A percentile compares a stretch with the other conserved stretches of the same genome.
Conservation (phyloP, 2,329 filamentous ascomycete genomes). For the Talaromyces sp. region DNA sequence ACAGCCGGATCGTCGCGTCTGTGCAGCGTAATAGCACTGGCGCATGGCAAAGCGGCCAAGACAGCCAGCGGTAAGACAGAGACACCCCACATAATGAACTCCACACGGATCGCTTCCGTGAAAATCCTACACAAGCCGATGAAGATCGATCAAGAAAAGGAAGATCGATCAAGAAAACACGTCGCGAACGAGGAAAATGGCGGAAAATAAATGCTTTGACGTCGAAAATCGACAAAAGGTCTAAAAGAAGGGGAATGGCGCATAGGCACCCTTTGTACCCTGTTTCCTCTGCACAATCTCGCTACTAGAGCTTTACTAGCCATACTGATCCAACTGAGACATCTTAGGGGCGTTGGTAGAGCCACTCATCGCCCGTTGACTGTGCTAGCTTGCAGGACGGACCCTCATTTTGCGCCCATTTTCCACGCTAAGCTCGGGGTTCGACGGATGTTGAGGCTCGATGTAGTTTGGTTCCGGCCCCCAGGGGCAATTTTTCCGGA, state of each 20-base stretch:
- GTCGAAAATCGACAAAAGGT: too few species aligned
- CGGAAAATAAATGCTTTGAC: too few species aligned
- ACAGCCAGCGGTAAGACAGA: slow-evolving; percentile 9
- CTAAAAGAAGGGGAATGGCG: too few species aligned
- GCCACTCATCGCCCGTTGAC: neutral
- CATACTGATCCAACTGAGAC: neutral
- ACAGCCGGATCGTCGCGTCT: slow-evolving; percentile 14
- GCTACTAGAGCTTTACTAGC: neutral
- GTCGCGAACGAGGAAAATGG: too few species aligned
- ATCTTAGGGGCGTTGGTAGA: neutral
- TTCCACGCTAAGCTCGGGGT: slow-evolving; percentile 4
- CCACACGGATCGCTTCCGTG: too few species aligned
- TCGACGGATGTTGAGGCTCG: slow-evolving; percentile 1
- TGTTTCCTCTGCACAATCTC: neutral
- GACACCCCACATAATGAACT: slow-evolving; percentile 9
- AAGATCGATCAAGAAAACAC: neutral
- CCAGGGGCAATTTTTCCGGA: too few species aligned
- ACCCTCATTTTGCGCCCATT: neutral
- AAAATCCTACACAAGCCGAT: neutral
- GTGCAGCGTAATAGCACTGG: slow-evolving; percentile 14
- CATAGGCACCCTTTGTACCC: neutral
- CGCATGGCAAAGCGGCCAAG: slow-evolving; percentile 10
- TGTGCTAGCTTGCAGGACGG: neutral
- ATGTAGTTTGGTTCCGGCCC: neutral
- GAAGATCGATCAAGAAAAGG: neutral